Evolutionary conservation across 768 basidiomycete genomes (phyloP).

Genomic region (Amanita pallidorosea): DNA sequence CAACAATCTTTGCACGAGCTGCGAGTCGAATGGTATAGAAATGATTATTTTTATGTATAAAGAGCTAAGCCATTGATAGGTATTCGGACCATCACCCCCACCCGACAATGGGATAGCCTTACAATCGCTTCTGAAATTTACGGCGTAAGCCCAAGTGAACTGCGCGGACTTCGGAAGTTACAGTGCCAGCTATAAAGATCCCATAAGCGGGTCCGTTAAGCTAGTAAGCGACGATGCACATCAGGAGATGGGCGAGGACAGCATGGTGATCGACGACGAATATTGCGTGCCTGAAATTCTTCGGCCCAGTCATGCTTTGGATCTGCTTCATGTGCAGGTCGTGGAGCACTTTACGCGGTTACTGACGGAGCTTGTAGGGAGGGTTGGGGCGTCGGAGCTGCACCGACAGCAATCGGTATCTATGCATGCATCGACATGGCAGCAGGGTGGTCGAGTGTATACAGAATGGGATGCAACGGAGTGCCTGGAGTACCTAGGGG

Average conservation of each 20-base stretch:
- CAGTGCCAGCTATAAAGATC: slow-evolving; percentile 26
- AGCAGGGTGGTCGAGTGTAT: slow-evolving; percentile 25
- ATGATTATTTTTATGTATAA: no score
- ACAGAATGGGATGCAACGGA: slow-evolving; percentile 43
- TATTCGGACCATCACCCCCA: slow-evolving; percentile 26
- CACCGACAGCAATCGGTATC: slow-evolving; percentile 29
- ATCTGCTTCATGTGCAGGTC: slow-evolving; percentile 57
- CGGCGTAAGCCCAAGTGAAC: slow-evolving; percentile 21
- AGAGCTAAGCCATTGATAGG: slow-evolving; percentile 9
- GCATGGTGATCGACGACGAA: slow-evolving; percentile 59
- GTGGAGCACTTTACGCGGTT: slow-evolving; percentile 58
- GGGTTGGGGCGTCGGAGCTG: slow-evolving; percentile 40
- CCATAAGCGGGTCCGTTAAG: slow-evolving; percentile 9
- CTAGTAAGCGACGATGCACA: slow-evolving; percentile 1
- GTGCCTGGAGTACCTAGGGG: slow-evolving; percentile 45
- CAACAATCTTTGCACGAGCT: slow-evolving; percentile 48
- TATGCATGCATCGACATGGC: slow-evolving; percentile 45
- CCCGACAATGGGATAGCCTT: slow-evolving; percentile 34
- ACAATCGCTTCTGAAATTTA: slow-evolving; percentile 40
- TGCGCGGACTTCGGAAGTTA: slow-evolving; percentile 28
- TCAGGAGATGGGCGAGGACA: slow-evolving; percentile 23
- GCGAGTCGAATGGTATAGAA: not conserved
- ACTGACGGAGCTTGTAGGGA: slow-evolving; percentile 45
- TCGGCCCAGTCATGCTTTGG: slow-evolving; percentile 46
- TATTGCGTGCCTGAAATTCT: slow-evolving; percentile 19